phyloP scores from a whole-genome alignment of 352 stramenopile species.

The Globisporangium paroecandrum region DNA sequence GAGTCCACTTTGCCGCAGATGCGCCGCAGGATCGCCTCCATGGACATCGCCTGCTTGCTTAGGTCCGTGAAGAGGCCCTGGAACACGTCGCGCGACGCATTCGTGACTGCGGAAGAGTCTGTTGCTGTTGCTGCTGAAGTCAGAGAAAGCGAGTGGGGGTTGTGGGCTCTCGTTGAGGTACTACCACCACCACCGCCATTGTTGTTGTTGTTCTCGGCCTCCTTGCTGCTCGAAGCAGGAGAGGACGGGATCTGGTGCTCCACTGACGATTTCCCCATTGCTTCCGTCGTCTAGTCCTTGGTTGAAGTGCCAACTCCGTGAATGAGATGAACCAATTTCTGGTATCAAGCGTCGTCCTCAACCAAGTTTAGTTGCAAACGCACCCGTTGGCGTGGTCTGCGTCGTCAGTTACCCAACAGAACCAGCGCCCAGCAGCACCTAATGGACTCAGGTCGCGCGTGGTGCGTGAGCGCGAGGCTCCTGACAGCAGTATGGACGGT shows the following conservation, averaged over 20 bases:
- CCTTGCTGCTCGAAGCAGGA: conserved; percentile 9
- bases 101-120: neutral
- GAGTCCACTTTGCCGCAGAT: conserved; percentile 76
- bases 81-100: conserved; percentile 54
- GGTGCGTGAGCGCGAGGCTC: neutral
- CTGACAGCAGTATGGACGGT: neutral
- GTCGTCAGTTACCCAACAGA: no score
- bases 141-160: neutral
- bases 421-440: no score
- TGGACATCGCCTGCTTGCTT: conserved; percentile 70
- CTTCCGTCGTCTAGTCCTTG: neutral
- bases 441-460: neutral
- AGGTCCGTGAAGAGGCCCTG: conserved; percentile 69
- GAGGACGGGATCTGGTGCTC: conserved; percentile 17
- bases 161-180: neutral
- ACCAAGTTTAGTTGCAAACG: no score
- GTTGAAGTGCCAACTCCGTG: neutral
- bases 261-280: conserved; percentile 31
- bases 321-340: no score
- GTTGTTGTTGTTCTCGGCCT: neutral
- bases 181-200: neutral
- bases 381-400: no score
- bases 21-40: conserved; percentile 62
- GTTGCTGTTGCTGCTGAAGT: neutral
- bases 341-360: no score